Percentiles rank a stretch among this genome's conserved stretches.
These are phyloP conservation scores for Rhazya stricta DNA, from an alignment of 257 asterid genomes.

Conservation along the genomic window DNA sequence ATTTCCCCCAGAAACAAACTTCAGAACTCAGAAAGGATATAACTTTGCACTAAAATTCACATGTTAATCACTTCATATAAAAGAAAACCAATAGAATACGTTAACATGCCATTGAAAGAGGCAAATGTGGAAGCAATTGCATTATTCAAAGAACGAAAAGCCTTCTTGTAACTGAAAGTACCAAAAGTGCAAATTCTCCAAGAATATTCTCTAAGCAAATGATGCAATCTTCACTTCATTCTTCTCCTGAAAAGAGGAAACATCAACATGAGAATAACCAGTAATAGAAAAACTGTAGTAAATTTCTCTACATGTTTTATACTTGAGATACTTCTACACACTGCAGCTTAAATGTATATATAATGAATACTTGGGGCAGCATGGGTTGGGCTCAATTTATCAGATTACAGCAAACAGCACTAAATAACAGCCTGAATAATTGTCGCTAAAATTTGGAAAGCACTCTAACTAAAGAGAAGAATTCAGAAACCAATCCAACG, in stretches of 20 bases:
- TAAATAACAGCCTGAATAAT: not conserved
- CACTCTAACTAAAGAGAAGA: not conserved
- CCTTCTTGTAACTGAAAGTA: slow-evolving; percentile 22
- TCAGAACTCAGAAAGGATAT: slow-evolving; percentile 1
- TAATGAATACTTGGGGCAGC: too few species aligned
- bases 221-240: slow-evolving; percentile 3
- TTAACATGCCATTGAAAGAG: slow-evolving; percentile 9
- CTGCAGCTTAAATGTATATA: too few species aligned
- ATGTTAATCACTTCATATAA: too few species aligned
- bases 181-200: slow-evolving; percentile 28
- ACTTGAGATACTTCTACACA: too few species aligned
- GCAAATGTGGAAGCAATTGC: slow-evolving; percentile 18
- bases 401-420: too few species aligned
- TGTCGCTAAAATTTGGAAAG: not conserved
- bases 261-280: not conserved
- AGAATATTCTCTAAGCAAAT: not conserved
- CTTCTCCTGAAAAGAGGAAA: slow-evolving; percentile 6
- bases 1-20: not conserved
- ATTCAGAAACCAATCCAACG: not conserved
- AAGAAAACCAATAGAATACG: too few species aligned
- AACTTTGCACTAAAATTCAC: not conserved
- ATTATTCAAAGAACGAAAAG: slow-evolving; percentile 27
- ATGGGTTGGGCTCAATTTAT: too few species aligned
- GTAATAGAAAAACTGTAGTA: not conserved
- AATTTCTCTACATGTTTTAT: not conserved